A percentile compares a stretch with the other conserved stretches of the same genome.
Conservation (phyloP, 352 stramenopile genomes). For the Pythium rhizo-oryzae region DNA sequence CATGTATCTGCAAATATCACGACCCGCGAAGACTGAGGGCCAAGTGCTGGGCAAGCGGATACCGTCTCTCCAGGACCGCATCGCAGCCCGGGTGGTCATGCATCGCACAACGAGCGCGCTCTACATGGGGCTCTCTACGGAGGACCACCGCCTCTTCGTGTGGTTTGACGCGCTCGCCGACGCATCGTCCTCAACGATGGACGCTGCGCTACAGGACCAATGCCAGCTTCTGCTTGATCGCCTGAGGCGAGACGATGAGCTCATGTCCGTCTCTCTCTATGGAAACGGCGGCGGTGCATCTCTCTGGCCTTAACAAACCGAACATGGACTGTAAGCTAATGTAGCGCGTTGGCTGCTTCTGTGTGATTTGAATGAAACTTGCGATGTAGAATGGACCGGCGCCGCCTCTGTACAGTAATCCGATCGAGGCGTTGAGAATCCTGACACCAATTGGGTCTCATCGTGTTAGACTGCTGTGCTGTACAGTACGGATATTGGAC, state of each 20-base stretch:
- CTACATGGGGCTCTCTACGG: conserved; percentile 52
- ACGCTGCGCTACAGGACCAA: conserved; percentile 46
- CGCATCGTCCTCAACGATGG: conserved; percentile 27
- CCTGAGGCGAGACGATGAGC: conserved; percentile 51
- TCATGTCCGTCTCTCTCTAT: conserved; percentile 49
- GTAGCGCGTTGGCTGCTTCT: neutral
- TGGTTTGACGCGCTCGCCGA: conserved; percentile 56
- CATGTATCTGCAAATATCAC: conserved; percentile 40
- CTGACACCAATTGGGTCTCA: neutral
- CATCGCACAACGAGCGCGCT: conserved; percentile 49
- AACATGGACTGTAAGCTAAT: conserved; percentile 2
- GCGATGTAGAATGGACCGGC: neutral
- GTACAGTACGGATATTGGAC: neutral
- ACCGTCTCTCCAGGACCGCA: conserved; percentile 33
- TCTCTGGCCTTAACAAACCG: conserved; percentile 26
- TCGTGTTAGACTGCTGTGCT: neutral
- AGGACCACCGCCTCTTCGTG: conserved; percentile 58
- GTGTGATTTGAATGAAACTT: neutral
- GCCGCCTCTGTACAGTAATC: neutral
- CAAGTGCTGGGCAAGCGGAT: conserved; percentile 61
- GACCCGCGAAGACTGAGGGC: conserved; percentile 25
- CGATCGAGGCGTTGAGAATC: too few relatives aligned
- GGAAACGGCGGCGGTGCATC: conserved; percentile 22
- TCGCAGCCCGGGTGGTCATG: conserved; percentile 51
- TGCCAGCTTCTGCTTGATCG: conserved; percentile 59